Conservation (phyloP, 257 asterid species). For the Ilex aquifolium region DNA sequence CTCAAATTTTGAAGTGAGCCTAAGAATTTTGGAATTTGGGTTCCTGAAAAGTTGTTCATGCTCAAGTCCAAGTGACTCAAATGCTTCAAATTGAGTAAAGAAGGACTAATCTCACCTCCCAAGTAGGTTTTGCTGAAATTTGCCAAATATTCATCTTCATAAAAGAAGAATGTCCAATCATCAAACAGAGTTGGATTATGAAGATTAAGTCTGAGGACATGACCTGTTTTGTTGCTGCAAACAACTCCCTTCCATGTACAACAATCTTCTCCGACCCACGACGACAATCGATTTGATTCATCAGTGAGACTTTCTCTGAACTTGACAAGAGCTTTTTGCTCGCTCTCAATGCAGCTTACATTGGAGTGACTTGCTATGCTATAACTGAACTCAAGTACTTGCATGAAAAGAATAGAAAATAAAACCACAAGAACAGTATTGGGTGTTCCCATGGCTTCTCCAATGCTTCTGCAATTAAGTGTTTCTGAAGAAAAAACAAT, state of each 20-base stretch:
- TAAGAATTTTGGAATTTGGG: slow-evolving; percentile 14
- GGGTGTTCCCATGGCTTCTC: too few species aligned
- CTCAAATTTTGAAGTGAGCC: slow-evolving; percentile 9
- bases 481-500: too few species aligned
- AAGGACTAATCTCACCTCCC: slow-evolving; percentile 23
- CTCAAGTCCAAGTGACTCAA: slow-evolving; percentile 18
- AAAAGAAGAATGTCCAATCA: background rate
- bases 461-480: too few species aligned
- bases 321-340: slow-evolving; percentile 16
- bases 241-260: slow-evolving; percentile 25
- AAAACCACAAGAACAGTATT: too few species aligned
- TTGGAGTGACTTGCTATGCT: background rate
- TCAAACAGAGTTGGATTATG: background rate
- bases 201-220: slow-evolving; percentile 14
- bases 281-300: slow-evolving; percentile 13
- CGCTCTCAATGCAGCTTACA: slow-evolving; percentile 8
- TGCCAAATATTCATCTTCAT: background rate
- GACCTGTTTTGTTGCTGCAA: slow-evolving; percentile 16
- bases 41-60: slow-evolving; percentile 17
- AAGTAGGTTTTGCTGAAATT: background rate
- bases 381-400: background rate
- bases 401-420: background rate
- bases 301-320: slow-evolving; percentile 17
- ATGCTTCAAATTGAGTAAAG: too few species aligned
- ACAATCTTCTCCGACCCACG: slow-evolving; percentile 28